phyloP scores from a whole-genome alignment of 2,329 filamentous ascomycete species.

The Tolypocladium cylindrosporum region DNA sequence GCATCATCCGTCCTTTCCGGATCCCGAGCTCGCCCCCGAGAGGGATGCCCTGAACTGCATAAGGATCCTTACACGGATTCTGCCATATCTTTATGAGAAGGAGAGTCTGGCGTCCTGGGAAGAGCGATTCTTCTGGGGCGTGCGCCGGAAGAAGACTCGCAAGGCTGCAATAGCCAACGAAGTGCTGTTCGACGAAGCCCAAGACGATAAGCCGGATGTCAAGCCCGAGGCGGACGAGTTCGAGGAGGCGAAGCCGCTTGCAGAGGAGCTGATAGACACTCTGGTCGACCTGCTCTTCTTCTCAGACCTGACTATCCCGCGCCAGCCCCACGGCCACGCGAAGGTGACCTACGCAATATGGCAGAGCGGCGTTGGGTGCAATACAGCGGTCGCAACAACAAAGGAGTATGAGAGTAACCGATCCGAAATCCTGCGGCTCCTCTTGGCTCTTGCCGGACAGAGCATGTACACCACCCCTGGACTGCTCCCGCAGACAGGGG shows the following conservation, averaged over 20 bases:
- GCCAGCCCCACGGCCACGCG: conserved; percentile 56
- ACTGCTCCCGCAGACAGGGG: conserved; percentile 70
- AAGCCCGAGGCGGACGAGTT: conserved; percentile 49
- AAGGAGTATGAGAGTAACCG: conserved; percentile 91
- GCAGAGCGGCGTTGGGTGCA: conserved; percentile 96
- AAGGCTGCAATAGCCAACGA: conserved; percentile 58
- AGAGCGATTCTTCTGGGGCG: conserved; percentile 84
- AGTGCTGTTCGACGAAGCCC: conserved; percentile 73
- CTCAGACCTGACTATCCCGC: conserved; percentile 76
- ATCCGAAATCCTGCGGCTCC: conserved; percentile 76
- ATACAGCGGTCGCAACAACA: conserved; percentile 75
- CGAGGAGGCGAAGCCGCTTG: conserved; percentile 76
- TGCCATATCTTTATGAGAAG: conserved; percentile 88
- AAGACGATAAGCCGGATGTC: conserved; percentile 39
- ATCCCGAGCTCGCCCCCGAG: conserved; percentile 74
- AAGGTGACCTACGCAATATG: conserved; percentile 93
- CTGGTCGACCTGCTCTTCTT: conserved; percentile 87
- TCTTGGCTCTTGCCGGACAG: conserved; percentile 78
- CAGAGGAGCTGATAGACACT: conserved; percentile 86
- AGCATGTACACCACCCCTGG: conserved; percentile 87
- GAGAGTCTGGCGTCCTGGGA: conserved; percentile 80
- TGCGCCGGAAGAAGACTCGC: conserved; percentile 61
- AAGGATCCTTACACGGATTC: conserved; percentile 74
- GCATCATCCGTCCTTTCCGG: conserved; percentile 84
- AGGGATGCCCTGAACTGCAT: conserved; percentile 92